These are phyloP conservation scores for Acorus calamus DNA, from an alignment of 106 monocot genomes.

Conservation along the genomic window DNA sequence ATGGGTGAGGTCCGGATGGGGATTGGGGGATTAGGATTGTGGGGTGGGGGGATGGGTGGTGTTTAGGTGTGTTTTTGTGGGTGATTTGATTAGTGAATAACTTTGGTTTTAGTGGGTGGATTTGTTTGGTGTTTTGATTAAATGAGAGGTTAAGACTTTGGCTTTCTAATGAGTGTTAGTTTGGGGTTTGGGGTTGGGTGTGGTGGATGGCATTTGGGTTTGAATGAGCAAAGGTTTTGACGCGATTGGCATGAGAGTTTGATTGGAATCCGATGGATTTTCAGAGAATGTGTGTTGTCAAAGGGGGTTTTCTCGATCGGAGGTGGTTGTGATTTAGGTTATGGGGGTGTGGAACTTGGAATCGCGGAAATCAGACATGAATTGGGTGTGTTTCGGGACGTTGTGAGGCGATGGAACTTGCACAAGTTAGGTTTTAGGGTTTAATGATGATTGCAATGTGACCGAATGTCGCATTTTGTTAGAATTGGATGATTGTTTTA, in stretches of 20 bases:
- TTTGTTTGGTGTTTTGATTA: neutral
- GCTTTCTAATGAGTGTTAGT: conserved; percentile 21
- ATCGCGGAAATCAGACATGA: conserved; percentile 15
- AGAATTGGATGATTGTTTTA: no score
- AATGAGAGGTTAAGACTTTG: conserved; percentile 10
- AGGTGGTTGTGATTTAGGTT: neutral
- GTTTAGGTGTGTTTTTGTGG: conserved; percentile 41
- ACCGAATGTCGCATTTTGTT: no score
- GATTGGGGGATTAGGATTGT: neutral
- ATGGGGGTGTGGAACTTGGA: conserved; percentile 10
- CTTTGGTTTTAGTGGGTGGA: neutral
- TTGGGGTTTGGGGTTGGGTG: conserved; percentile 3
- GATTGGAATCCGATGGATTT: conserved; percentile 6
- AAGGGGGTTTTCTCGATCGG: neutral
- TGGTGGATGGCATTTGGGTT: conserved; percentile 7
- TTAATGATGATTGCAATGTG: no score
- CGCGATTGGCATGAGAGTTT: conserved; percentile 19
- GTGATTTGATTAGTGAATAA: conserved; percentile 13
- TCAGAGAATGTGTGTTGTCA: neutral
- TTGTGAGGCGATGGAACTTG: neutral
- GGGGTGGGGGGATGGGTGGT: neutral
- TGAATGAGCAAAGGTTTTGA: conserved; percentile 11
- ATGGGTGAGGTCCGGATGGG: conserved; percentile 10
- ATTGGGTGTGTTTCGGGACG: neutral
- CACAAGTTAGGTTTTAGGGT: conserved; percentile 1